phyloP scores from a whole-genome alignment of 495 filamentous ascomycete genomes.

The Hyaloscypha hepaticicola region DNA sequence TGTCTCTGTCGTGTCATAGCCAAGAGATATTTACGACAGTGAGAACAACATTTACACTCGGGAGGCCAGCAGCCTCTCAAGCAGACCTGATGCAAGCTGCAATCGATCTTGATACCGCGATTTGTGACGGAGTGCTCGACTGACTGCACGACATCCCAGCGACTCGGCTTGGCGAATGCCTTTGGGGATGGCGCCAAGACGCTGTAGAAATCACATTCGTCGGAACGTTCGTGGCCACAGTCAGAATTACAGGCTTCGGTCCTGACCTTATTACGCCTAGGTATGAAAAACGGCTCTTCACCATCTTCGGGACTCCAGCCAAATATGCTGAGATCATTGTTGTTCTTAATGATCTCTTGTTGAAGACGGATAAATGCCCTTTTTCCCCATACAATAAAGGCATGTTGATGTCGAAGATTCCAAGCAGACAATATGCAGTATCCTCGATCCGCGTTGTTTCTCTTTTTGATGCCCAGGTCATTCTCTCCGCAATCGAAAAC shows the following conservation, averaged over 20 bases:
- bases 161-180: neutral
- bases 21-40: neutral
- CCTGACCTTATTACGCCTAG: neutral
- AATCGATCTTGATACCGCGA: neutral
- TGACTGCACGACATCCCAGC: neutral
- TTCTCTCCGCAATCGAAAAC: neutral
- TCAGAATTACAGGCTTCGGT: neutral
- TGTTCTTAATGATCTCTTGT: neutral
- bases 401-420: neutral
- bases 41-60: neutral
- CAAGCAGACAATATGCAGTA: neutral
- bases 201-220: neutral
- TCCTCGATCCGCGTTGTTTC: neutral
- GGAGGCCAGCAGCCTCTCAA: neutral
- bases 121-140: neutral
- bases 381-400: neutral
- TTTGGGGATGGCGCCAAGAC: neutral
- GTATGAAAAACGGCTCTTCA: neutral
- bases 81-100: neutral
- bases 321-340: neutral
- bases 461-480: neutral
- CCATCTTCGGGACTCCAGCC: neutral
- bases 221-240: neutral
- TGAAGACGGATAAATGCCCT: neutral
- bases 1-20: neutral